phyloP scores from a whole-genome alignment of 1,284 basidiomycete genomes.

The Apiotrichum domesticum region DNA sequence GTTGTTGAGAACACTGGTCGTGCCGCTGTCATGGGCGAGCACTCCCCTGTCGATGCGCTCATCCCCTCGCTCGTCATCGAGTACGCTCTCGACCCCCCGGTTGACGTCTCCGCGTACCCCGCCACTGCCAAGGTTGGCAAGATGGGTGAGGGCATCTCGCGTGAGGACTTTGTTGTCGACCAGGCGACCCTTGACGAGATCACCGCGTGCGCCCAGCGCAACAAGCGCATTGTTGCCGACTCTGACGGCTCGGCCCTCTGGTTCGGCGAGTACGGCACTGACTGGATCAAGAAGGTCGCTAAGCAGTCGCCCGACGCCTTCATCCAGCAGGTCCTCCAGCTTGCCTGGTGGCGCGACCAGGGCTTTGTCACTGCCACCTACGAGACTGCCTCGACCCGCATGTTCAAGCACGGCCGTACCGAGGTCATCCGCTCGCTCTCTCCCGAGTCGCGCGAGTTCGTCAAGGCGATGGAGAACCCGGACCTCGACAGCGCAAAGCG shows the following conservation, averaged over 20 bases:
- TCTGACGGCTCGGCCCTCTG: slow-evolving; percentile 80
- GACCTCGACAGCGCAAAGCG: slow-evolving; percentile 49
- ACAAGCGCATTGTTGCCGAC: slow-evolving; percentile 61
- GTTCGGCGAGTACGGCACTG: slow-evolving; percentile 78
- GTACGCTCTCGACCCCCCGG: slow-evolving; percentile 64
- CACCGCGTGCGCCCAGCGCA: slow-evolving; percentile 56
- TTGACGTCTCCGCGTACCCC: slow-evolving; percentile 52
- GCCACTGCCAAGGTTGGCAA: slow-evolving; percentile 1
- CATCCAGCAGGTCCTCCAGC: slow-evolving; percentile 87
- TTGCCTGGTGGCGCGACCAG: slow-evolving; percentile 81
- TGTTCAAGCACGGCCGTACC: slow-evolving; percentile 84
- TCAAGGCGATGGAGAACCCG: slow-evolving; percentile 63
- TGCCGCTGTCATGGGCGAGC: slow-evolving; percentile 85
- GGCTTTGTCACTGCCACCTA: slow-evolving; percentile 82
- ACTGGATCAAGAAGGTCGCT: slow-evolving; percentile 82
- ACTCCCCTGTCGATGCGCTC: slow-evolving; percentile 85
- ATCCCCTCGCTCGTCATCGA: slow-evolving; percentile 87
- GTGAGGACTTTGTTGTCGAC: slow-evolving; percentile 72
- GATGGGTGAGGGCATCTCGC: slow-evolving; percentile 53
- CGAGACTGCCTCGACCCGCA: slow-evolving; percentile 88
- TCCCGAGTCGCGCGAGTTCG: slow-evolving; percentile 69
- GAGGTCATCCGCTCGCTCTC: slow-evolving; percentile 83
- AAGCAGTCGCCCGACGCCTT: slow-evolving; percentile 81
- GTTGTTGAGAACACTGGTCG: slow-evolving; percentile 80
- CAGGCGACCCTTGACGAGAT: slow-evolving; percentile 58